Evolutionary conservation across 805 yeast species (phyloP), one percentile per base, ranked within the genome.

Genomic region (Scheffersomyces stipitis): DNA sequence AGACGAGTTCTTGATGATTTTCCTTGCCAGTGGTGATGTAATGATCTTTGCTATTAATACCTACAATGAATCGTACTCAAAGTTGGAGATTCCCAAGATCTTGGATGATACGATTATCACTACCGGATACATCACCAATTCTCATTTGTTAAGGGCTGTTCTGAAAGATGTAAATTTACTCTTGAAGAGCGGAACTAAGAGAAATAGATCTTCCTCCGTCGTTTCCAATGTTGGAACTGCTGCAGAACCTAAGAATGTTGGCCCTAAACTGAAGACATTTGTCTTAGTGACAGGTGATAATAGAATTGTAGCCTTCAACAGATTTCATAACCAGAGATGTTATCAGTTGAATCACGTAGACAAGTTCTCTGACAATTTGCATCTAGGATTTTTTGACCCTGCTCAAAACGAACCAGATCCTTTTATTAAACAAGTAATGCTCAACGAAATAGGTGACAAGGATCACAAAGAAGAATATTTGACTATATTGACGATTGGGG

Each of bases 271-370:
- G 49, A 70, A 66, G 37, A 69, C 66, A 0, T 84, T 83, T 47
- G 70, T 85, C 30, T 73, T 82, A 31, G 86, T 83, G 4, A 83
- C 90, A 2, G 90, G 88, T 40, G 90, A 83, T 53, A 86, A 84
- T 49, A 74, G 88, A 55, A 64, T 85, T 14, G 75, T 86, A 33
- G 75, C 78, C 10, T 84, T 84, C 56, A 73, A 73, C 37, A 71
- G 77, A 37, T 71, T 79, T 33, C 75, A 74, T 62, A 54, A 70
- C 36, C 75, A 78, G 48, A 69, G 72, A 42, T 77, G 80, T 30
- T 76, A 62, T 43, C 81, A 78, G 50, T 64, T 78, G 31, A 71
- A 69, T 35, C 70, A 72, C 29, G 66, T 75, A 26, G 73, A 69
- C 33, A 71, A 64, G 36, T 71, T 76, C 41, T 64, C 76, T 1